Base-by-base conservation (phyloP, 1,139 yeast species). In the Hansenula sp. region DNA sequence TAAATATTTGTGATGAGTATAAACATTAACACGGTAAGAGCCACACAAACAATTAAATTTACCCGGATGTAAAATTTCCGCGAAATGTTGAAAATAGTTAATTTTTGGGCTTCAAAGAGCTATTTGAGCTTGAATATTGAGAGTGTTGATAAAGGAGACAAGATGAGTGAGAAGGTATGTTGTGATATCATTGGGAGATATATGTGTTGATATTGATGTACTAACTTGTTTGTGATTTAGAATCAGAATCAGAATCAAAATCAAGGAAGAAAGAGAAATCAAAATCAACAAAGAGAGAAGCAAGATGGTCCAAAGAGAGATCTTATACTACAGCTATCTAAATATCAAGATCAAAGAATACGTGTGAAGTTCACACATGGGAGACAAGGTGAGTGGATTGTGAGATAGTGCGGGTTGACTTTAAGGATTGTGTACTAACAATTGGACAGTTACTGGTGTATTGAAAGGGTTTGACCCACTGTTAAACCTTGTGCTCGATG, bases 401-500 rank as follows among this genome's bases (percentile, higher is more conserved):
- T 14, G 27, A 12, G 11, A 11, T n/a, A 18, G 4, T 4, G 25
- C 19, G 13, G 3, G 25, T 14, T 5, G 12, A 12, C 11, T 8
- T 17, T 16, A 19, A 30, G 33, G 13, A 24, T 2, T 33, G 27
- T 16, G 4, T 12, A 43, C 41, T 27, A 12, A 26, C 16, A n/a
- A n/a, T 13, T 18, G 12, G 29, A 68, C 70, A 58, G 81, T 90
- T 10, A 71, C 73, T 21, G 98, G 98, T 20, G 65, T 68, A 1
- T 73, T 92, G 53, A 87, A 85, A 55, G 97, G 98, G 17, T 89
- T 75, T 60, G 98, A 92, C 61, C 95, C 86, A 61, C 73, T 89
- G 62, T 84, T 90, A 95, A 92, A 92, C 65, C 71, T 92, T 53
- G 97, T 92, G 9, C 73, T 92, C 51, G 96, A 89, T 55, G 82